Conservation (phyloP, 2,329 filamentous ascomycete genomes). For the Calonectria pauciramosa region DNA sequence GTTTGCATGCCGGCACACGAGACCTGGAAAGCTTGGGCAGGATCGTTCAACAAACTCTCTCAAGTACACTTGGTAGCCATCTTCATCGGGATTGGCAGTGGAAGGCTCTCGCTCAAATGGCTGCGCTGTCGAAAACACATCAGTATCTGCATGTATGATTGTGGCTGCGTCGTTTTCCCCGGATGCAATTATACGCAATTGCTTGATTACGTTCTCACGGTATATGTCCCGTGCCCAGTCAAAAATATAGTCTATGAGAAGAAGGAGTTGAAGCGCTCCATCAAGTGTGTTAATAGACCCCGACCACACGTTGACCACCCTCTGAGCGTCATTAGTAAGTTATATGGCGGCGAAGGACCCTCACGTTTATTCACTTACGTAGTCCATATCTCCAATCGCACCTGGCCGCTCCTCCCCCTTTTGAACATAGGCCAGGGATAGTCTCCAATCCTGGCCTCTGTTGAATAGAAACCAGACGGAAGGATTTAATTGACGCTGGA, state of each 20-base stretch:
- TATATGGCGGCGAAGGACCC: too few species aligned
- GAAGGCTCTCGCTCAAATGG: not conserved
- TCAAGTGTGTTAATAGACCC: constrained; percentile 19
- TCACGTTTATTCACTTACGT: not conserved
- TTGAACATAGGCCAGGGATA: not conserved
- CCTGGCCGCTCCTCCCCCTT: not conserved
- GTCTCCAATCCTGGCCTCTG: not conserved
- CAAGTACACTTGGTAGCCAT: not conserved
- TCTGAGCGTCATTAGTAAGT: not conserved
- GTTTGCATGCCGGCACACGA: not conserved
- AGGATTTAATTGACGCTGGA: not conserved
- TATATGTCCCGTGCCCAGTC: constrained; percentile 31
- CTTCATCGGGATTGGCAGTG: not conserved
- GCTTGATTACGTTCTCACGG: constrained; percentile 21
- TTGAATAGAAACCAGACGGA: constrained; percentile 2
- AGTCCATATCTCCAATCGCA: not conserved
- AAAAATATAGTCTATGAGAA: constrained; percentile 30
- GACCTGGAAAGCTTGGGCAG: not conserved
- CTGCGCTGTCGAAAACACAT: not conserved
- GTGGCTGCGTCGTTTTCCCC: constrained; percentile 8
- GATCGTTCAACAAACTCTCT: not conserved
- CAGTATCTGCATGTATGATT: not conserved
- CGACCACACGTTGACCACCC: constrained; percentile 19
- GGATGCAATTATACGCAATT: constrained; percentile 4
- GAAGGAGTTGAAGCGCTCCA: constrained; percentile 22